Conservation (phyloP, 1,284 basidiomycete species). For the Ceratobasidium sp. region DNA sequence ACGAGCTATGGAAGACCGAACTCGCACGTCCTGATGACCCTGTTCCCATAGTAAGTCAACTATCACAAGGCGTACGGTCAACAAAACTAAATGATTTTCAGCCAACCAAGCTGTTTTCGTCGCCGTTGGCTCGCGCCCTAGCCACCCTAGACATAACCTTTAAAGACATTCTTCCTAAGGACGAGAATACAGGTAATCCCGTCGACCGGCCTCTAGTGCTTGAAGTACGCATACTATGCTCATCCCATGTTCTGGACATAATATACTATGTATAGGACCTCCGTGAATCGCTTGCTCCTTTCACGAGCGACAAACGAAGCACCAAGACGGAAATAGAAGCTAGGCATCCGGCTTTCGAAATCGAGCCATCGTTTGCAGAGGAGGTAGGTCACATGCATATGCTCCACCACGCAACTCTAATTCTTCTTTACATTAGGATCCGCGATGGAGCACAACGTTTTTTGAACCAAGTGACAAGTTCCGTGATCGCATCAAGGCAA, state of each 20-base stretch:
- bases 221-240: slow-evolving; percentile 54
- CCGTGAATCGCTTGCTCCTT: slow-evolving; percentile 71
- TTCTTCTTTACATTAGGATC: slow-evolving; percentile 48
- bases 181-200: slow-evolving; percentile 41
- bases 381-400: slow-evolving; percentile 50
- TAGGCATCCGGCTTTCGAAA: slow-evolving; percentile 65
- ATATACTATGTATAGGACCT: slow-evolving; percentile 55
- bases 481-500: slow-evolving; percentile 56
- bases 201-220: slow-evolving; percentile 53
- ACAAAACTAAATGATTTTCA: slow-evolving; percentile 4
- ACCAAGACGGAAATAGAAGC: slow-evolving; percentile 60
- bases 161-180: slow-evolving; percentile 48
- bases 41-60: slow-evolving; percentile 52
- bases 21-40: slow-evolving; percentile 48
- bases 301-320: slow-evolving; percentile 76
- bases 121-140: slow-evolving; percentile 75
- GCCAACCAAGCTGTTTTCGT: slow-evolving; percentile 69
- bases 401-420: slow-evolving; percentile 7
- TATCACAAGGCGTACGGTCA: not conserved
- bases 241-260: slow-evolving; percentile 19
- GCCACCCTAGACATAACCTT: slow-evolving; percentile 73
- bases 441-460: slow-evolving; percentile 66
- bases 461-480: slow-evolving; percentile 69
- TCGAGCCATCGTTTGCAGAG: slow-evolving; percentile 75
- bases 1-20: slow-evolving; percentile 67